Conservation (phyloP, 495 filamentous ascomycete genomes). For the Neurospora sp. region DNA sequence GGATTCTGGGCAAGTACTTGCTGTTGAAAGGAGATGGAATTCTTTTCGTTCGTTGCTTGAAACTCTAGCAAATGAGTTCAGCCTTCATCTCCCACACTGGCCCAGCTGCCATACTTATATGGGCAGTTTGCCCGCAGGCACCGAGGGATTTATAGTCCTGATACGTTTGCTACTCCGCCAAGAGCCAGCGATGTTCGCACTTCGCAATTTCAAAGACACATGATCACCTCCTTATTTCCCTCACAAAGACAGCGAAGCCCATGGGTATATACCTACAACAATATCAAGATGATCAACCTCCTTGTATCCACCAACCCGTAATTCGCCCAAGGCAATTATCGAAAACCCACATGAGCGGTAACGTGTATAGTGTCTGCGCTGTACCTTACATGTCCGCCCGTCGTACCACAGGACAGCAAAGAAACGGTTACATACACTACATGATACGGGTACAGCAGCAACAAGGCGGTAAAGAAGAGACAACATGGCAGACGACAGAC, state of each 20-base stretch:
- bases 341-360: background rate
- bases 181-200: background rate
- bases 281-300: background rate
- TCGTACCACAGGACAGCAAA: background rate
- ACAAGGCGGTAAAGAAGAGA: background rate
- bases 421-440: background rate
- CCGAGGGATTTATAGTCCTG: background rate
- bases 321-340: background rate
- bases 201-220: background rate
- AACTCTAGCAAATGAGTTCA: background rate
- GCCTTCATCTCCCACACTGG: background rate
- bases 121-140: background rate
- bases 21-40: background rate
- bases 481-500: background rate
- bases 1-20: background rate
- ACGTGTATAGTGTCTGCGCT: background rate
- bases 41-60: background rate
- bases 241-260: background rate
- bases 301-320: background rate
- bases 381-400: background rate
- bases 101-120: background rate
- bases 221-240: background rate
- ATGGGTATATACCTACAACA: background rate
- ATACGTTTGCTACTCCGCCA: background rate
- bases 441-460: background rate